Percentiles rank a stretch among this genome's conserved stretches.
Evolutionary conservation across 805 yeast species (phyloP).

Genomic region (Vanderwaltozyma yarrowii): DNA sequence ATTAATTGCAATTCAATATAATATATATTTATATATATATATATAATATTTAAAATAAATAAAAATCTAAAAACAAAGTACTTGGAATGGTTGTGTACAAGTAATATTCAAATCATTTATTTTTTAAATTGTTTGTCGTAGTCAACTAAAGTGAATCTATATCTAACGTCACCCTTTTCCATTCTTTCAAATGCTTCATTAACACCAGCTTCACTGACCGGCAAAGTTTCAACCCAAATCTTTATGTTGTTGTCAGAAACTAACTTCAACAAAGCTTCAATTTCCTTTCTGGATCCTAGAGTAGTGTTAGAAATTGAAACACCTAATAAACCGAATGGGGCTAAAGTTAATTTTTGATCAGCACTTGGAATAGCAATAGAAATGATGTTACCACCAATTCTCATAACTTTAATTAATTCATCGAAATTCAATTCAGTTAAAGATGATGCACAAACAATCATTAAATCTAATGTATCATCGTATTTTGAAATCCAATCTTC

Average conservation of each 20-base stretch:
- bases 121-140: slow-evolving; percentile 30
- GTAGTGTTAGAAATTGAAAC: slow-evolving; percentile 24
- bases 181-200: slow-evolving; percentile 38
- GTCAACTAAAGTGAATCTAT: slow-evolving; percentile 43
- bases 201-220: slow-evolving; percentile 36
- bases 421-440: slow-evolving; percentile 32
- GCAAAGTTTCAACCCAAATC: slow-evolving; percentile 45
- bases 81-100: too few relatives aligned
- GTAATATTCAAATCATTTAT: not conserved
- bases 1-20: too few relatives aligned
- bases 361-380: slow-evolving; percentile 18
- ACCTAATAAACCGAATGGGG: slow-evolving; percentile 15
- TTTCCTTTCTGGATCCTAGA: slow-evolving; percentile 39
- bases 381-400: slow-evolving; percentile 28
- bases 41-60: too few relatives aligned
- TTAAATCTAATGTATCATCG: slow-evolving; percentile 34
- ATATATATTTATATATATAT: too few relatives aligned
- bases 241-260: slow-evolving; percentile 37
- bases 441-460: slow-evolving; percentile 40
- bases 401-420: slow-evolving; percentile 23
- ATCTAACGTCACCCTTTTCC: slow-evolving; percentile 41
- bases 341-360: slow-evolving; percentile 7
- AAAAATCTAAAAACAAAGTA: too few relatives aligned
- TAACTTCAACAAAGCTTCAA: slow-evolving; percentile 37
- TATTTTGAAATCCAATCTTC: slow-evolving; percentile 31